phyloP scores from a whole-genome alignment of 768 basidiomycete genomes.

The Trametes cubensis region DNA sequence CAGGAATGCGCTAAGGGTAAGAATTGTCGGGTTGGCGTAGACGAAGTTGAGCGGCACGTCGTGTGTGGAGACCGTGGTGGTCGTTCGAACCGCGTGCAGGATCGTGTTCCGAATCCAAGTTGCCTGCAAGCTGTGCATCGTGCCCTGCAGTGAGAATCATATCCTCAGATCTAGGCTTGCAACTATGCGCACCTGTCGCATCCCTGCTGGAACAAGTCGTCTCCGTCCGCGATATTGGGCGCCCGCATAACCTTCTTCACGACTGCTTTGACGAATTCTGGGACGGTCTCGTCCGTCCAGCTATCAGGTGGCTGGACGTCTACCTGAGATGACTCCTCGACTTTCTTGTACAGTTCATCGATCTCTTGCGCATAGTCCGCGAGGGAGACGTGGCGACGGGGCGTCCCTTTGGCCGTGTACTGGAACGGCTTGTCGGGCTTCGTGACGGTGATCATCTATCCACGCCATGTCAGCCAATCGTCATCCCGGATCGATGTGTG shows the following conservation, averaged over 20 bases:
- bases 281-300: conserved; percentile 31
- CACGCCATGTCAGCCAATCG: neutral
- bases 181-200: conserved; percentile 40
- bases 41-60: conserved; percentile 38
- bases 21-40: conserved; percentile 44
- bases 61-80: conserved; percentile 20
- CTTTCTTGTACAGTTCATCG: conserved; percentile 37
- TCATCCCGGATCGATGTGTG: neutral
- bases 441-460: conserved; percentile 38
- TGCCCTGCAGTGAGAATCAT: neutral
- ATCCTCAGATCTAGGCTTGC: neutral
- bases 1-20: conserved; percentile 30
- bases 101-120: conserved; percentile 39
- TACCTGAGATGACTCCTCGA: conserved; percentile 39
- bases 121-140: conserved; percentile 32
- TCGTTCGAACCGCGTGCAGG: conserved; percentile 31
- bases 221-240: conserved; percentile 36
- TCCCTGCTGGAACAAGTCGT: conserved; percentile 45
- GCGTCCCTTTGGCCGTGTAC: conserved; percentile 36
- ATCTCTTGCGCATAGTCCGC: conserved; percentile 43
- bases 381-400: conserved; percentile 31
- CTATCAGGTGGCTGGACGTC: conserved; percentile 32
- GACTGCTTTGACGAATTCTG: conserved; percentile 37
- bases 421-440: conserved; percentile 33
- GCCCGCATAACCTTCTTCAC: conserved; percentile 38